These are phyloP conservation scores for Microsporum canis DNA, from an alignment of 2,329 filamentous ascomycete species.

Conservation along the genomic window DNA sequence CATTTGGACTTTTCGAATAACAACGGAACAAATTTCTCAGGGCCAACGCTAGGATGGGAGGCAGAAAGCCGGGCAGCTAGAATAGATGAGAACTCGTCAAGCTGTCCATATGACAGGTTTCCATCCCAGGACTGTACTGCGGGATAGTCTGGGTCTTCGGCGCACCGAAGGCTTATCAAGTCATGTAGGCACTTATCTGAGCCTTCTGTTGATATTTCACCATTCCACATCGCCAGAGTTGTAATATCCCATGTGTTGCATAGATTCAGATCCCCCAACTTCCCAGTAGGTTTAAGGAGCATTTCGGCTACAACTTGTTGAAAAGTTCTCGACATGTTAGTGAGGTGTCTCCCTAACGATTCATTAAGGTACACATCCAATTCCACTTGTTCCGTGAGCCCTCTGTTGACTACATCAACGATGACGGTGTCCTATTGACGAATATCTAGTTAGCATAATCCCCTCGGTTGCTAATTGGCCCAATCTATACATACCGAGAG, in stretches of 20 bases:
- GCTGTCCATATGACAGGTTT: constrained; percentile 11
- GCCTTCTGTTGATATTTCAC: neutral
- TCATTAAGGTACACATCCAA: neutral
- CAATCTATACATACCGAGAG: neutral
- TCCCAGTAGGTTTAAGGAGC: constrained; percentile 1
- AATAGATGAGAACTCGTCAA: constrained; percentile 15
- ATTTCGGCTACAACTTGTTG: constrained; percentile 3
- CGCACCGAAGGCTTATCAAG: neutral
- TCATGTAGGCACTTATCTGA: neutral
- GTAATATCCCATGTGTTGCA: neutral
- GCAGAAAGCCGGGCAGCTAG: constrained; percentile 14
- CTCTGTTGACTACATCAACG: neutral
- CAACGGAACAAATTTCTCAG: constrained; percentile 17
- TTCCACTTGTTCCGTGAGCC: neutral
- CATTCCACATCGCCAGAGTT: neutral
- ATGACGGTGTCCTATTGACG: neutral
- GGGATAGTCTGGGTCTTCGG: neutral
- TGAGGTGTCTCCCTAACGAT: neutral
- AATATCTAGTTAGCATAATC: neutral
- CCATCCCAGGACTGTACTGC: constrained; percentile 18
- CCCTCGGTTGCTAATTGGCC: neutral
- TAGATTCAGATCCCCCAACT: neutral
- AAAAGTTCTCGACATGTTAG: constrained; percentile 1
- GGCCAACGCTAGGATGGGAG: constrained; percentile 17
- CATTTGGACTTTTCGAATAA: constrained; percentile 24